A percentile compares a stretch with the other conserved stretches of the same genome.
Conservation (phyloP, 345 rosid species). For the Odontarrhena argentea region DNA sequence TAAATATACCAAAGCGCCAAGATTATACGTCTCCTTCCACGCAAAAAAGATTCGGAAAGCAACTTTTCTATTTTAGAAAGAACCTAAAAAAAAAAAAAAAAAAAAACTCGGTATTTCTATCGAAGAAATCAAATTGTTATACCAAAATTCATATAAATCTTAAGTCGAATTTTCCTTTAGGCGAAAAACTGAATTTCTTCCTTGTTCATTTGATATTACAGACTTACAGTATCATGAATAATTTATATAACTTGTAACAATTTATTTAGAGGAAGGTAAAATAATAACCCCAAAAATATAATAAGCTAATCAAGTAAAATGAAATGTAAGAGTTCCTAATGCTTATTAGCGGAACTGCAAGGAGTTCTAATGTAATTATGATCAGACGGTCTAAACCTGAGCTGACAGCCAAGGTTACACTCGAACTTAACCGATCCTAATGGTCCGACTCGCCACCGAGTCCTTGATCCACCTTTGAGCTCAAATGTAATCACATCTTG, state of each 20-base stretch:
- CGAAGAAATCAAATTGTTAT: too few relatives aligned
- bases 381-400: constrained; percentile 56
- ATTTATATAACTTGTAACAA: not conserved
- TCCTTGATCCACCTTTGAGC: constrained; percentile 59
- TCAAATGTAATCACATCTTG: constrained; percentile 56
- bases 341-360: constrained; percentile 73
- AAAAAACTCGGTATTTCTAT: too few relatives aligned
- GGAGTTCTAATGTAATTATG: constrained; percentile 42
- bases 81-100: too few relatives aligned
- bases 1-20: too few relatives aligned
- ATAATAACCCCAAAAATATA: constrained; percentile 14
- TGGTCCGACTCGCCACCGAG: constrained; percentile 73
- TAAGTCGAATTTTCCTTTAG: too few relatives aligned
- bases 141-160: too few relatives aligned
- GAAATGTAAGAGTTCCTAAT: constrained; percentile 18
- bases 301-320: constrained; percentile 7
- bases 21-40: too few relatives aligned
- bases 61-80: too few relatives aligned
- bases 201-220: constrained; percentile 5
- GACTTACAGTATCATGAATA: not conserved
- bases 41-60: too few relatives aligned
- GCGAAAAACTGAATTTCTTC: constrained; percentile 11
- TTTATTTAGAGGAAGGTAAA: not conserved
- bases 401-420: constrained; percentile 60
- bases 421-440: constrained; percentile 63